Percentiles rank a stretch among this genome's conserved stretches.
Evolutionary conservation across 768 basidiomycete species (phyloP).

Genomic region (Tylopilus cervinicoccineus): DNA sequence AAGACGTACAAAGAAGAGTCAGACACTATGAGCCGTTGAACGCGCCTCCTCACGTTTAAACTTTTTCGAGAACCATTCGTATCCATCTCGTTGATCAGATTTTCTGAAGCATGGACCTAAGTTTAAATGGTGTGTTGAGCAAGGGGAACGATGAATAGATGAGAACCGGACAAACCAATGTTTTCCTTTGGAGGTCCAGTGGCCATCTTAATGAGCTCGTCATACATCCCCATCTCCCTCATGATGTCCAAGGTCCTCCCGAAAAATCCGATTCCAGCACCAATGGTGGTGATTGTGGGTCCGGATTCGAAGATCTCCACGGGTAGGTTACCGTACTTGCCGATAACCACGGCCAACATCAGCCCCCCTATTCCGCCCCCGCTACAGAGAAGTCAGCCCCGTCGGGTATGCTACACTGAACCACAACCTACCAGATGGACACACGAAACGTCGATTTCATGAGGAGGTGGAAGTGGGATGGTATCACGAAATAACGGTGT

Average conservation of each 20-base stretch:
- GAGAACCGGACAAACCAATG: slow-evolving; percentile 6
- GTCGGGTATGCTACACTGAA: not conserved
- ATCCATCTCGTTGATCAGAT: slow-evolving; percentile 31
- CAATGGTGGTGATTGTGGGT: slow-evolving; percentile 36
- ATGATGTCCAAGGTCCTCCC: slow-evolving; percentile 43
- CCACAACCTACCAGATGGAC: slow-evolving; percentile 14
- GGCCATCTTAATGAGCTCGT: slow-evolving; percentile 25
- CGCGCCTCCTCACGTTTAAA: slow-evolving; percentile 20
- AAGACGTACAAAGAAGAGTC: not conserved
- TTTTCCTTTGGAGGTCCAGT: slow-evolving; percentile 17
- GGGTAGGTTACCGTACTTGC: slow-evolving; percentile 22
- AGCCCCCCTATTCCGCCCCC: slow-evolving; percentile 39
- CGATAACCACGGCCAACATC: slow-evolving; percentile 29
- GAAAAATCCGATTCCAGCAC: slow-evolving; percentile 45
- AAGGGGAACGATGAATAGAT: not conserved
- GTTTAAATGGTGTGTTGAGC: not conserved
- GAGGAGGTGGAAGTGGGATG: not conserved
- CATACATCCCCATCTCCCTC: slow-evolving; percentile 36
- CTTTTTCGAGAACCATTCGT: slow-evolving; percentile 21
- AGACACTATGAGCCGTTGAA: not conserved
- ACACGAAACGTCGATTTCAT: slow-evolving; percentile 13
- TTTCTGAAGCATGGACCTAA: slow-evolving; percentile 27
- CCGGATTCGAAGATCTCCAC: slow-evolving; percentile 43
- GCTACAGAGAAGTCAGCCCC: slow-evolving; percentile 14
- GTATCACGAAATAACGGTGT: not conserved